Conservation (phyloP, 257 asterid species). For the Fraxinus americana region DNA sequence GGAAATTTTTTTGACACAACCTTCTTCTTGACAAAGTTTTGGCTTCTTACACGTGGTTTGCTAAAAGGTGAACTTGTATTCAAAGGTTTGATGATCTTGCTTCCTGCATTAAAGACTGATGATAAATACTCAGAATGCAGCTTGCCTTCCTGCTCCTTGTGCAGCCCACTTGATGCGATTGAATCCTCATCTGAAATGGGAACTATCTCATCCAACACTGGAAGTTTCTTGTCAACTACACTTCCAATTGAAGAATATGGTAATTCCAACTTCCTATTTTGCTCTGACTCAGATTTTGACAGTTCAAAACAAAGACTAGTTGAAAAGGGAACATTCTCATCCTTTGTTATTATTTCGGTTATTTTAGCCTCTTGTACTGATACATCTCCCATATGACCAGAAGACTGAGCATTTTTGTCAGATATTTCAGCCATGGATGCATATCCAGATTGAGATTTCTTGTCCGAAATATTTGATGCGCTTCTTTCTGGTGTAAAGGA, state of each 20-base stretch:
- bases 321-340: conserved; percentile 26
- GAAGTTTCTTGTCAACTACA: conserved; percentile 28
- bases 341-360: conserved; percentile 17
- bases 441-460: conserved; percentile 29
- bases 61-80: conserved; percentile 33
- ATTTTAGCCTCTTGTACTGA: conserved; percentile 7
- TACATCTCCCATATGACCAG: conserved; percentile 20
- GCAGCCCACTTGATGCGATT: conserved; percentile 16
- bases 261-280: conserved; percentile 22
- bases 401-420: conserved; percentile 29
- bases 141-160: conserved; percentile 34
- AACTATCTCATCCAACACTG: conserved; percentile 32
- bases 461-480: conserved; percentile 33
- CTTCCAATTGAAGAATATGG: conserved; percentile 27
- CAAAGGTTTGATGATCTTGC: conserved; percentile 36
- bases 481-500: conserved; percentile 57
- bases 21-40: conserved; percentile 52
- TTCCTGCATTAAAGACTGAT: conserved; percentile 26
- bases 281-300: conserved; percentile 28
- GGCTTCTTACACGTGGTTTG: conserved; percentile 43
- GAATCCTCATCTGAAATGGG: conserved; percentile 33
- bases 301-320: conserved; percentile 20
- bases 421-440: conserved; percentile 22
- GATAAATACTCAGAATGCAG: conserved; percentile 32
- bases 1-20: conserved; percentile 24